Percentiles rank a stretch among this genome's conserved stretches.
Conservation (phyloP, 169 alveolate genomes). For the Plasmodium reichenowi region DNA sequence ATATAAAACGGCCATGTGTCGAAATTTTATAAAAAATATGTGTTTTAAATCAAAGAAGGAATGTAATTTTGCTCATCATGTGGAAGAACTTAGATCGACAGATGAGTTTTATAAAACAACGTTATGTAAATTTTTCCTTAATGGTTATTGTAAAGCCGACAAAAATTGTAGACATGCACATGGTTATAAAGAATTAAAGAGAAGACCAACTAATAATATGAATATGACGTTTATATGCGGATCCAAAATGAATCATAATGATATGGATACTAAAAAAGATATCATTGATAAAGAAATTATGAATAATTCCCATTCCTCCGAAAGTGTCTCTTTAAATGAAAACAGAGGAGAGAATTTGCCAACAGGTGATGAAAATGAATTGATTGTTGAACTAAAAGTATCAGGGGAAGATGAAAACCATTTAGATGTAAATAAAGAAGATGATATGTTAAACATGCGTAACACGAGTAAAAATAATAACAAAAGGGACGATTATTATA, state of each 20-base stretch:
- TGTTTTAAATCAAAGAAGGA: constrained; percentile 69
- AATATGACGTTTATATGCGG: neutral
- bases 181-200: constrained; percentile 71
- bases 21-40: constrained; percentile 74
- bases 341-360: constrained; percentile 1
- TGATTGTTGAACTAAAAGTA: too few relatives aligned
- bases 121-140: constrained; percentile 66
- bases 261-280: constrained; percentile 5
- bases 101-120: constrained; percentile 78
- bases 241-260: neutral
- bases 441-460: constrained; percentile 6
- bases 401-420: constrained; percentile 1
- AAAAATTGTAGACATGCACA: constrained; percentile 76
- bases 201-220: constrained; percentile 25
- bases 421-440: constrained; percentile 40
- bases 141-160: constrained; percentile 76
- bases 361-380: too few relatives aligned
- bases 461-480: constrained; percentile 30
- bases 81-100: constrained; percentile 76
- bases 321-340: constrained; percentile 5
- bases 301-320: constrained; percentile 35
- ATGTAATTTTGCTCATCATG: constrained; percentile 76
- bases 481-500: constrained; percentile 31
- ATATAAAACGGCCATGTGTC: constrained; percentile 78
- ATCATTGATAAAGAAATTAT: constrained; percentile 8